A percentile compares a stretch with the other conserved stretches of the same genome.
Evolutionary conservation across 345 rosid genomes (phyloP).

Genomic region (Limnanthes douglasii): DNA sequence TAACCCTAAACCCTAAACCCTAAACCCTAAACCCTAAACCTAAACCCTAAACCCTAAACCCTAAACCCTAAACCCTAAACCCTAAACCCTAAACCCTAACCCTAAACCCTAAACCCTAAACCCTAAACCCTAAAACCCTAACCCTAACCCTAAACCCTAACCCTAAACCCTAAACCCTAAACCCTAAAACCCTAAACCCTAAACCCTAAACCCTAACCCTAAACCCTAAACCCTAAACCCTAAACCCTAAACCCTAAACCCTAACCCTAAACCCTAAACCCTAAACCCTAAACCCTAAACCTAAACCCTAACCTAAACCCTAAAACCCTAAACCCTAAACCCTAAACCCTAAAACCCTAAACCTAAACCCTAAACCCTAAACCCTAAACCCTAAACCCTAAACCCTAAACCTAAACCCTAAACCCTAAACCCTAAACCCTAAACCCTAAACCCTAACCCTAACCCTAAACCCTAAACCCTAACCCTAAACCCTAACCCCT

Average conservation of each 20-base stretch:
- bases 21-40: constrained; percentile 10
- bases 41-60: constrained; percentile 11
- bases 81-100: constrained; percentile 7
- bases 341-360: constrained; percentile 6
- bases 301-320: constrained; percentile 7
- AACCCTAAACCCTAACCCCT: constrained; percentile 2
- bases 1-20: constrained; percentile 10
- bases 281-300: constrained; percentile 6
- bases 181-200: background rate
- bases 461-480: constrained; percentile 10
- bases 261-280: constrained; percentile 8
- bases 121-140: constrained; percentile 3
- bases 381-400: constrained; percentile 10
- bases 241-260: constrained; percentile 7
- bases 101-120: background rate
- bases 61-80: constrained; percentile 7
- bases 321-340: constrained; percentile 8
- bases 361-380: constrained; percentile 11
- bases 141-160: constrained; percentile 4
- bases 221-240: constrained; percentile 9
- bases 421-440: constrained; percentile 10
- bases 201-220: constrained; percentile 4
- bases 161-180: background rate
- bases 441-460: constrained; percentile 5
- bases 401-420: constrained; percentile 8